A percentile compares a stretch with the other conserved stretches of the same genome.
Conservation (phyloP, 306 rosid genomes). For the Acacia confusa region DNA sequence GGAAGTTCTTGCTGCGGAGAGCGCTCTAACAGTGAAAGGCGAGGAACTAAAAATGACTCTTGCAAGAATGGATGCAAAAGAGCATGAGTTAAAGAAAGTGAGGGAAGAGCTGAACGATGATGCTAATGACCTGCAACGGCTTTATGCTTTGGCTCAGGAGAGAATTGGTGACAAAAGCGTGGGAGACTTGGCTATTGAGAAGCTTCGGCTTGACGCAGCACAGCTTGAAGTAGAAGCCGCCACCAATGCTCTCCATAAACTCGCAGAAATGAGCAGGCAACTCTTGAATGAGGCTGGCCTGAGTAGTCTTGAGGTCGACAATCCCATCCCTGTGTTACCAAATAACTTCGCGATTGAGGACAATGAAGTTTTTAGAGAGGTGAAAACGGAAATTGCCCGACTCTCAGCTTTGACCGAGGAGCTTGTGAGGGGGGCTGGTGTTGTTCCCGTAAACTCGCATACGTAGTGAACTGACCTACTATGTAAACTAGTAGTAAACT, state of each 20-base stretch:
- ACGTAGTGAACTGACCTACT: conserved; percentile 5
- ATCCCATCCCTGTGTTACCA: conserved; percentile 23
- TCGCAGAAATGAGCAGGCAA: conserved; percentile 62
- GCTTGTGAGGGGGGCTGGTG: conserved; percentile 73
- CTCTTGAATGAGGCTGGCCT: conserved; percentile 51
- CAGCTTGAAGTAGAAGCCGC: conserved; percentile 81
- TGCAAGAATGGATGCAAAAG: conserved; percentile 62
- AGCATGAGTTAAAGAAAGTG: conserved; percentile 51
- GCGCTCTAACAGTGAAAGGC: conserved; percentile 68
- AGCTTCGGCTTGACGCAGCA: conserved; percentile 82
- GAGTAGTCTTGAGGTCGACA: conserved; percentile 52
- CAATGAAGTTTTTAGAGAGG: conserved; percentile 39
- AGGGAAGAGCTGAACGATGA: conserved; percentile 56
- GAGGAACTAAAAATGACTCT: conserved; percentile 73
- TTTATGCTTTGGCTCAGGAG: conserved; percentile 67
- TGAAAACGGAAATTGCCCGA: conserved; percentile 55
- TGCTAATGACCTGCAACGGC: conserved; percentile 51
- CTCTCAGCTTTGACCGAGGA: conserved; percentile 74
- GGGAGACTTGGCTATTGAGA: conserved; percentile 74
- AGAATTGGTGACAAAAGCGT: conserved; percentile 47
- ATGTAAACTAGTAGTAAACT: background rate
- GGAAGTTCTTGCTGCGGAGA: conserved; percentile 71
- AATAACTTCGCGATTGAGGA: conserved; percentile 19
- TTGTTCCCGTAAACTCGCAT: conserved; percentile 42
- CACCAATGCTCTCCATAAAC: conserved; percentile 71